These are phyloP conservation scores for Atalantia buxifolia DNA, from an alignment of 345 rosid genomes.

Conservation along the genomic window DNA sequence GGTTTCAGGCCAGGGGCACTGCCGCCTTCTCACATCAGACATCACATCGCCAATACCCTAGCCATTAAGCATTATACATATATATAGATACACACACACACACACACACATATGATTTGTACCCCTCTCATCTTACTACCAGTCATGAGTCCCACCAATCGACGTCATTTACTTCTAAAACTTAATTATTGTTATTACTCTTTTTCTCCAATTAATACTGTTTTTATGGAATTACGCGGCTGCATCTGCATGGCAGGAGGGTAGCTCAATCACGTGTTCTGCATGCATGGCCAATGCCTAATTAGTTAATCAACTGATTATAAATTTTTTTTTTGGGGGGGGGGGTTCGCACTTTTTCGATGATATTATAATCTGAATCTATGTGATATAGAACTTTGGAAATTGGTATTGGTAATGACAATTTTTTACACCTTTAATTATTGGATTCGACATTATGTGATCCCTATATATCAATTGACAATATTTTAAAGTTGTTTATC, in stretches of 20 bases:
- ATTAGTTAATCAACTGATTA: background rate
- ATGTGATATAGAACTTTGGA: too few species aligned
- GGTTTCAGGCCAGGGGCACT: too few species aligned
- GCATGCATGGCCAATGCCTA: background rate
- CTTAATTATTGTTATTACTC: background rate
- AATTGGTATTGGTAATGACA: too few species aligned
- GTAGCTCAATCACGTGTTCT: background rate
- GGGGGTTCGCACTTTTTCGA: background rate
- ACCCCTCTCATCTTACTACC: background rate
- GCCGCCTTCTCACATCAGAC: too few species aligned
- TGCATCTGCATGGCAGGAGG: background rate
- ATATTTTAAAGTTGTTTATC: background rate
- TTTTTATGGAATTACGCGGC: background rate
- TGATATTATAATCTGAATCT: background rate
- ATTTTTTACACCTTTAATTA: too few species aligned
- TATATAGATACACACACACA: accelerated
- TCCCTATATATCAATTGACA: background rate
- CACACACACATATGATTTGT: background rate
- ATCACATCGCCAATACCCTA: too few species aligned
- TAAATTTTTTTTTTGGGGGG: too few species aligned
- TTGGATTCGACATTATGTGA: too few species aligned
- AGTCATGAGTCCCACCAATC: background rate
- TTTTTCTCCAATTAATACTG: background rate
- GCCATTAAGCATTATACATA: too few species aligned
- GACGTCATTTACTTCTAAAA: background rate